Base-by-base conservation (phyloP, 2,329 filamentous ascomycete genomes). In the Aspergillus amoenus region DNA sequence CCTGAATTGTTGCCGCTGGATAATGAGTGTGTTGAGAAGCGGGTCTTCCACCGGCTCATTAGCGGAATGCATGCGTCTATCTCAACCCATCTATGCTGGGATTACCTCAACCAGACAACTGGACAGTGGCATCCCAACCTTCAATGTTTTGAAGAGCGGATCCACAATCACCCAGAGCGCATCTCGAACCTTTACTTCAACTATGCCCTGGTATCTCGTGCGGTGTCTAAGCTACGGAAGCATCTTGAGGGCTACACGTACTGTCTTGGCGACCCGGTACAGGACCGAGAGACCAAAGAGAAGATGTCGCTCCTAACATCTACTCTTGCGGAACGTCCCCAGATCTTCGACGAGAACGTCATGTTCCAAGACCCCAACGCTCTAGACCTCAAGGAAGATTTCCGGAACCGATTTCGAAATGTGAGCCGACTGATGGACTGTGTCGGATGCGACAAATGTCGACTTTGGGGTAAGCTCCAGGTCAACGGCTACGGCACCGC, bases 131-230 rank as follows among this genome's bases (percentile, higher is more conserved):
- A 88, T 49, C 93, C 92, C 22, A 99, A 99, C 68, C 74, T 96
- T 53, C 81, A 87, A 61, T 99, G 94, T 81, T 99, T 96, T 81
- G 86, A 90, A 70, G 79, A 87, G 34, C 87, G 94, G n/a, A 83
- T 99, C 15, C 90, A 96, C 74, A 81, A 82, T 21, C 86, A 90
- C 71, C 91, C 93, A 0, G 94, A 99, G 65, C 89, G 93, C 59
- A 90, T 99, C 69, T 94, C 93, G 65, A 99, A 99, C 75, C 82
- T 99, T 49, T 99, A 99, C 80, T 99, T 99, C 81, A 97, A 99
- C 83, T 99, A 96, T 70, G 94, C 94, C 0, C 83, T 99, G n/a
- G 82, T 99, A 41, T 89, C 93, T 24, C 89, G 94, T 49, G 94
- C 94, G 12, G 84, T 97, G 41, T 89, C 91, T 52, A 99, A 99